Evolutionary conservation across 108 stramenopile genomes (phyloP).

Genomic region (Bacterosira constricta): DNA sequence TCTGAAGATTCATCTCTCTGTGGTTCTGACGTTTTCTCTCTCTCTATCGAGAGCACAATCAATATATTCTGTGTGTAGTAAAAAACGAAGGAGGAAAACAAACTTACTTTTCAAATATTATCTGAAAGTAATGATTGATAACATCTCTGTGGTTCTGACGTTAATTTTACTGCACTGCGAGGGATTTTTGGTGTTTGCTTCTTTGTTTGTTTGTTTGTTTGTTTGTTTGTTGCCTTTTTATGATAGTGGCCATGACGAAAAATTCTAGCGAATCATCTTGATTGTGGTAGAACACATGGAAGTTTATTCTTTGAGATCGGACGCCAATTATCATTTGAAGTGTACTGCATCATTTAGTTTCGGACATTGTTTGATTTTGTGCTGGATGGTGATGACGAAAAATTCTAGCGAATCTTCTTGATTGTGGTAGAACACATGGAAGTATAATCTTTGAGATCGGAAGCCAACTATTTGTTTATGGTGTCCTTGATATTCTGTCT

Average conservation of each 20-base stretch:
- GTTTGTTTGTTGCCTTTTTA: background rate
- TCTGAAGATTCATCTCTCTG: conserved; percentile 48
- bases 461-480: conserved; percentile 20
- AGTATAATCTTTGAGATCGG: conserved; percentile 59
- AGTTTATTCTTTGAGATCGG: conserved; percentile 58
- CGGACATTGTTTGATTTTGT: too few species aligned
- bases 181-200: background rate
- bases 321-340: conserved; percentile 33
- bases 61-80: background rate
- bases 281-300: conserved; percentile 30
- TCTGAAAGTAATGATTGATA: too few species aligned
- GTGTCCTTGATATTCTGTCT: background rate
- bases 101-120: too few species aligned
- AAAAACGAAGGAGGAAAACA: too few species aligned
- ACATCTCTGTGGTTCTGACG: background rate
- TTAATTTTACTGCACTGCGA: background rate
- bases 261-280: conserved; percentile 28
- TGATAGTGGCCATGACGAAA: conserved; percentile 60
- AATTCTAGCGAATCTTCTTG: conserved; percentile 29
- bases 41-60: background rate
- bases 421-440: conserved; percentile 30
- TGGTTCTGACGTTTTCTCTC: conserved; percentile 36
- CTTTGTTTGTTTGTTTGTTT: background rate
- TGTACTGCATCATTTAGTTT: too few species aligned
- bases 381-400: conserved; percentile 59